Evolutionary conservation across 2,329 filamentous ascomycete species (phyloP), one percentile per base, ranked within the genome.

Genomic region (Catunica adiposa): DNA sequence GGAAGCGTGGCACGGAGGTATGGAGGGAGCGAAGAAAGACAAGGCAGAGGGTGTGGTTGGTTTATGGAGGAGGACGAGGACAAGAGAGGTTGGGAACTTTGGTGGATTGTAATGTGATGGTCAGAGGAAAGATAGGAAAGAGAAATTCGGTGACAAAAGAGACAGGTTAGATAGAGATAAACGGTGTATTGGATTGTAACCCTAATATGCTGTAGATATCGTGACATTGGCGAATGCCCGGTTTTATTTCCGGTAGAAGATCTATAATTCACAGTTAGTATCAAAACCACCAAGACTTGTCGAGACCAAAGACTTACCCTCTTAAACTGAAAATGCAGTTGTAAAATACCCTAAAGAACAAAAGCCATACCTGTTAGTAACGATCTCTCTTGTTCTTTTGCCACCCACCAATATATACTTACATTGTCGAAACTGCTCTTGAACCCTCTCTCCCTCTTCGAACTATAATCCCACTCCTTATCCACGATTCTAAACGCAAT

Each of bases 281-380:
- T 15, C 20, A 5, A 11, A 34, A 11, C 11, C n/a, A 34, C 5
- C 11, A 34, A 29, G 38, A 25, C 37, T 15, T 55, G 20, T 34
- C 29, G 38, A 51, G 23, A 23, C 17, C n/a, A n/a, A n/a, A 42
- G 38, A 56, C 69, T 65, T 69, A 94, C 89, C 80, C 95, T 94
- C 70, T 97, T 98, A 75, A 97, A 96, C 68, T 96, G 89, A 68
- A 98, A 98, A 67, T 97, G 90, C 58, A 98, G 78, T 70, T 96
- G 89, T 57, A 98, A 73, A 63, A 97, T 95, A 54, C 90, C 90
- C 86, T 94, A 65, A 61, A 58, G 62, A 51, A 31, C 55, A 55
- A 59, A 59, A 56, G n/a, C n/a, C n/a, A n/a, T n/a, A n/a, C n/a
- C n/a, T 20, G 48, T 51, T 34, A 51, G 48, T 34, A 51, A 26